Percentiles rank a stretch among this genome's conserved stretches.
Evolutionary conservation across 2,329 filamentous ascomycete genomes (phyloP).

Genomic region (Chrysoporthe puriensis): DNA sequence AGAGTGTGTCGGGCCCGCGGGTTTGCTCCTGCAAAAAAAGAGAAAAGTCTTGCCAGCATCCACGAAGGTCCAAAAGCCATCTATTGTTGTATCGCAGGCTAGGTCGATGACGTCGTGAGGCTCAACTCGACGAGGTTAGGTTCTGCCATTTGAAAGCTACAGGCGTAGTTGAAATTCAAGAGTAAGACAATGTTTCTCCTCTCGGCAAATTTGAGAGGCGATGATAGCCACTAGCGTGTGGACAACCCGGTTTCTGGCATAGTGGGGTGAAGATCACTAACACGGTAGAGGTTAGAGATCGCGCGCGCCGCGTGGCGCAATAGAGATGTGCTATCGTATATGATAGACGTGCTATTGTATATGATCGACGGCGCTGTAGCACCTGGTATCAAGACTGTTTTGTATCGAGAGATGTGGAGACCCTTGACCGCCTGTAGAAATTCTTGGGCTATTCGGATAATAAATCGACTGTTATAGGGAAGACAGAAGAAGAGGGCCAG

Average conservation of each 20-base stretch:
- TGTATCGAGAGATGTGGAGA: constrained; percentile 17
- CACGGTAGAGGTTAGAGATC: background rate
- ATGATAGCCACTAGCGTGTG: background rate
- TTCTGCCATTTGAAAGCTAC: background rate
- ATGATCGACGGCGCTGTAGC: constrained; percentile 18
- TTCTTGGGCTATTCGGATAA: background rate
- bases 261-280: background rate
- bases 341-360: background rate
- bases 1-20: too few relatives aligned
- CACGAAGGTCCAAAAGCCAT: too few relatives aligned
- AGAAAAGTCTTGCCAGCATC: too few relatives aligned
- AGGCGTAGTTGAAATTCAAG: background rate
- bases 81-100: too few relatives aligned
- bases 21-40: too few relatives aligned
- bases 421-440: background rate
- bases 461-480: constrained; percentile 8
- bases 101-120: background rate
- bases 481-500: background rate
- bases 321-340: background rate
- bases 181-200: background rate
- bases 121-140: background rate
- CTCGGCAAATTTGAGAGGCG: background rate
- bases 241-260: background rate
- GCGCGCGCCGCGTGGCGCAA: background rate
- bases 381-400: constrained; percentile 14